Conservation (phyloP, 176 grass and related monocot species). For the Alopecurus myosuroides region DNA sequence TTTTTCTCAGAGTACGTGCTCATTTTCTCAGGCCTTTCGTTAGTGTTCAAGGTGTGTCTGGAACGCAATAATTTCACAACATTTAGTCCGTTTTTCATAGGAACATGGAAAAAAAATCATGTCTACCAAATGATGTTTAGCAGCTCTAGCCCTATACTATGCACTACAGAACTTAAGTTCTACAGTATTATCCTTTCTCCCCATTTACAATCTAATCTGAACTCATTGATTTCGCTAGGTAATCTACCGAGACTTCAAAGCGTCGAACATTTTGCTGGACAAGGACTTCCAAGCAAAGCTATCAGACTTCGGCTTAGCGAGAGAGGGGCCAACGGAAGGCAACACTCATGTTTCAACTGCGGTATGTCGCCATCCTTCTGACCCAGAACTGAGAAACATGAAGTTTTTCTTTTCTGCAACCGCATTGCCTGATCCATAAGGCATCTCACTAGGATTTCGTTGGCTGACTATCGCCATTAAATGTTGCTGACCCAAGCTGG, state of each 20-base stretch:
- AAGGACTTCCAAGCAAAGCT: slow-evolving; percentile 78
- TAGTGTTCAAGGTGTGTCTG: not conserved
- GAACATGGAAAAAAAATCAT: not conserved
- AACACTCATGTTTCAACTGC: slow-evolving; percentile 88
- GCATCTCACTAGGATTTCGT: not conserved
- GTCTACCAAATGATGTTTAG: not conserved
- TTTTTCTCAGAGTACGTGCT: not conserved
- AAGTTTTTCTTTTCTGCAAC: not conserved
- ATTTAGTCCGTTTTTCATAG: not conserved
- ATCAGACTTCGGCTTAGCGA: slow-evolving; percentile 86
- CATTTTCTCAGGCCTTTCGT: not conserved
- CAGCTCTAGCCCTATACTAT: not conserved
- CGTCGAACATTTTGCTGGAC: slow-evolving; percentile 84
- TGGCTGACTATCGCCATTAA: not conserved
- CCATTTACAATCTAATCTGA: not conserved
- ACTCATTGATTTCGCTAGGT: slow-evolving; percentile 41
- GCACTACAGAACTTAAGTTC: not conserved
- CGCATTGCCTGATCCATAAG: not conserved
- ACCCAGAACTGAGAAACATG: not conserved
- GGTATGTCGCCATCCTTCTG: slow-evolving; percentile 41
- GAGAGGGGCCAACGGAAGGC: slow-evolving; percentile 72
- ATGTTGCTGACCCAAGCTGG: not conserved
- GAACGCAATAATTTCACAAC: not conserved
- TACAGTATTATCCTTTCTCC: not conserved
- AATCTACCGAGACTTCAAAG: slow-evolving; percentile 96